Conservation (phyloP, 805 yeast genomes). For the Saturnispora gosingensis region DNA sequence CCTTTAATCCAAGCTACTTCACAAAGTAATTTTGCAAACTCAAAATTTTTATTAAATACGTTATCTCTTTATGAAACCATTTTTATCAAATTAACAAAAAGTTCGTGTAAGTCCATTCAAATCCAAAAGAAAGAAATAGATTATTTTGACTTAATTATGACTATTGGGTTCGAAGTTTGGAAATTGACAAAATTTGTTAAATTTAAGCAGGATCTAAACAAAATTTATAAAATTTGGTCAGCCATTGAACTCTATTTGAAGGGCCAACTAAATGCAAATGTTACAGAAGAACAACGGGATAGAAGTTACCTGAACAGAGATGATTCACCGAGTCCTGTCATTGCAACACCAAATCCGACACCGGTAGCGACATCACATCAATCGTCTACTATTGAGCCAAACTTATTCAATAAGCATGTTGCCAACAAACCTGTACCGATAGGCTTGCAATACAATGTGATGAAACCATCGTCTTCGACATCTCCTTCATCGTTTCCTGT, state of each 20-base stretch:
- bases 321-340: constrained; percentile 1
- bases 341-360: background rate
- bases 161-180: constrained; percentile 30
- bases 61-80: constrained; percentile 23
- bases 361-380: background rate
- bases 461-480: background rate
- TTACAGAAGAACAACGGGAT: background rate
- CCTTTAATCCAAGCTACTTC: constrained; percentile 50
- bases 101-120: constrained; percentile 17
- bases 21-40: constrained; percentile 20
- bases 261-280: constrained; percentile 2
- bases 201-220: constrained; percentile 17
- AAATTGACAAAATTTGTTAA: constrained; percentile 21
- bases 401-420: background rate
- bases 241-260: constrained; percentile 12
- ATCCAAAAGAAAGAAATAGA: constrained; percentile 19
- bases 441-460: background rate
- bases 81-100: constrained; percentile 20
- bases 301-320: background rate
- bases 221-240: constrained; percentile 11
- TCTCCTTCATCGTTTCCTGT: background rate
- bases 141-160: constrained; percentile 23
- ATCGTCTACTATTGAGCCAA: background rate
- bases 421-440: background rate
- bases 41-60: constrained; percentile 23